Evolutionary conservation across 2,329 filamentous ascomycete species (phyloP), one percentile per base, ranked within the genome.

Genomic region (Epichloe uncinata): DNA sequence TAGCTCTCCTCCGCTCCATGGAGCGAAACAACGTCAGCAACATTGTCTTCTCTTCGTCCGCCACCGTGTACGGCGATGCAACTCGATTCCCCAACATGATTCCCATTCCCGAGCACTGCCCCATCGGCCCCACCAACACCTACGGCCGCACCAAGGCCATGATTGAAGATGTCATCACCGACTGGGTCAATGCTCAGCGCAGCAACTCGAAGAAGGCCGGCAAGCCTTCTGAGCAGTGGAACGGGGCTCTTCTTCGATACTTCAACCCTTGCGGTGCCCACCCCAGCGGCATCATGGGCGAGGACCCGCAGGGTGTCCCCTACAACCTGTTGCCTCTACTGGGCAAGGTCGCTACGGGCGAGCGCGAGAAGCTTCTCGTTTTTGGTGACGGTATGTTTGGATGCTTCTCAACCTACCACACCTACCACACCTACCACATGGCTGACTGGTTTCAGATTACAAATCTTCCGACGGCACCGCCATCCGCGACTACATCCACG

Each of bases 21-120:
- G 78, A 81, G 64, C 83, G 82, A 68, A 81, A 96, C 76, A 84
- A 91, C 69, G 90, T 98, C 59, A 80, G 81, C 71, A 97, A 95
- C 75, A 93, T 98, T 62, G 93, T 98, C 70, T 98, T 98, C 74
- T 97, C 91, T 53, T 96, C 89, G 55, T 96, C 90, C 1, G 93
- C 93, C 35, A 98, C 94, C 58, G 93, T 98, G 58, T 98, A 98
- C 69, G 93, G 93, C 64, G 94, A 98, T 69, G 93, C 91, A 49
- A 97, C 93, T 43, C 86, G 89, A 65, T 87, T 96, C 72, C 82
- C 85, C 58, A 85, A 94, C 77, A 98, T 98, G 93, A 98, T 98
- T 57, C 93, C 93, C 56, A 98, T 98, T 63, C 93, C 93, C 48
- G 93, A 98, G 73, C 76, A 87, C 69, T 98, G 93, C 77, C 93